Conservation (phyloP, 192 early-diverging fungal species). For the Mortierella claussenii region DNA sequence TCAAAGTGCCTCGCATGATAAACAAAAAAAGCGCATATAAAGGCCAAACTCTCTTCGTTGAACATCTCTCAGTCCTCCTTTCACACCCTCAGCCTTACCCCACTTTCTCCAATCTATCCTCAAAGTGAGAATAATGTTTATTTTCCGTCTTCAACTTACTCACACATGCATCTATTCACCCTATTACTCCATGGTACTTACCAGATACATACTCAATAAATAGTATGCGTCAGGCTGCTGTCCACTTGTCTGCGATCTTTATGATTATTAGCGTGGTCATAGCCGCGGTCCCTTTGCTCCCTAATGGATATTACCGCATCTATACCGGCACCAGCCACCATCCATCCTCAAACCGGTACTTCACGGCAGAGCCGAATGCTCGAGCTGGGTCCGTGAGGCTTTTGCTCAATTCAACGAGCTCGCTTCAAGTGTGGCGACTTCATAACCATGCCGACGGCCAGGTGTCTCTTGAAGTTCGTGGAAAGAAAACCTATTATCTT, state of each 20-base stretch:
- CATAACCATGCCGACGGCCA: conserved; percentile 1
- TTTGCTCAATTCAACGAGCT: neutral
- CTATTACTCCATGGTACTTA: no score
- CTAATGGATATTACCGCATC: conserved; percentile 11
- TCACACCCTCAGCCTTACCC: no score
- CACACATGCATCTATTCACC: no score
- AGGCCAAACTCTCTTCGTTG: no score
- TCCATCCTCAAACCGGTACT: neutral
- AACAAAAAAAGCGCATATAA: no score
- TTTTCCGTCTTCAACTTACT: no score
- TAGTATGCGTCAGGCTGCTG: conserved; percentile 5
- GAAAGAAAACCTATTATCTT: neutral
- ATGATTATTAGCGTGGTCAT: neutral
- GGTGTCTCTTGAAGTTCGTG: conserved; percentile 3
- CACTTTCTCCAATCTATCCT: no score
- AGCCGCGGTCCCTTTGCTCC: conserved; percentile 1
- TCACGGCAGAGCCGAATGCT: conserved; percentile 1
- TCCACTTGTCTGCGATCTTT: neutral
- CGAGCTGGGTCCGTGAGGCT: neutral
- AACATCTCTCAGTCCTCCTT: no score
- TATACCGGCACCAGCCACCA: neutral
- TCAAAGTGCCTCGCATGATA: no score
- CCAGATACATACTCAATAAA: no score
- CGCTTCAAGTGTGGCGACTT: conserved; percentile 6
- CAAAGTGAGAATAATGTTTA: no score